These are phyloP conservation scores for Scenedesmus sp. DNA, from an alignment of 163 green algal species.

Conservation along the genomic window DNA sequence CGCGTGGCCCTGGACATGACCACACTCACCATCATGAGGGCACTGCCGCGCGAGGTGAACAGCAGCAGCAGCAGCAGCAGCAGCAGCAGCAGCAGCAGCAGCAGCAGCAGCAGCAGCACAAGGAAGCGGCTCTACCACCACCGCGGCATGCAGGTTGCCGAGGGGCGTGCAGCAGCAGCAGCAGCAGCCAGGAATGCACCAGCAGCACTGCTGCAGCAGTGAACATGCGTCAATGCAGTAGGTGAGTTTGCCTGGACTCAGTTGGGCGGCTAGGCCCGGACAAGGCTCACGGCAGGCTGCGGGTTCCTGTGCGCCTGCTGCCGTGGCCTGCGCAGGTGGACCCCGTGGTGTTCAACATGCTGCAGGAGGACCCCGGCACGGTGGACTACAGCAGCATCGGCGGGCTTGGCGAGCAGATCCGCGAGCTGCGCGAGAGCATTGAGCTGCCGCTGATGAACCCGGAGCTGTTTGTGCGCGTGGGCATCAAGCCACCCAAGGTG, in stretches of 20 bases:
- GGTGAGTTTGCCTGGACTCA: too few species aligned
- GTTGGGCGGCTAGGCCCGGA: too few species aligned
- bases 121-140: too few species aligned
- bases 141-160: neutral
- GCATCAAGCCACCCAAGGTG: constrained; percentile 98
- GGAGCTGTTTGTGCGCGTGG: constrained; percentile 98
- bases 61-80: neutral
- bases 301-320: neutral
- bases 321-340: constrained; percentile 83
- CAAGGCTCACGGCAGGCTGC: neutral
- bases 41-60: constrained; percentile 94
- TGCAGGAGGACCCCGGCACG: constrained; percentile 96
- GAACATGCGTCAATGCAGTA: too few species aligned
- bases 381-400: constrained; percentile 98
- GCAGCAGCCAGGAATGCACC: too few species aligned
- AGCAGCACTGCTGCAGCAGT: too few species aligned
- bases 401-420: constrained; percentile 97
- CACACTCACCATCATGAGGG: constrained; percentile 99
- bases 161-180: too few species aligned
- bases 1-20: constrained; percentile 99
- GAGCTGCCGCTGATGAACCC: constrained; percentile 99
- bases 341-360: constrained; percentile 99
- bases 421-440: constrained; percentile 95
- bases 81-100: neutral
- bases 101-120: neutral